These are phyloP conservation scores for Diplogelasinospora grovesii DNA, from an alignment of 495 filamentous ascomycete genomes.

Conservation along the genomic window DNA sequence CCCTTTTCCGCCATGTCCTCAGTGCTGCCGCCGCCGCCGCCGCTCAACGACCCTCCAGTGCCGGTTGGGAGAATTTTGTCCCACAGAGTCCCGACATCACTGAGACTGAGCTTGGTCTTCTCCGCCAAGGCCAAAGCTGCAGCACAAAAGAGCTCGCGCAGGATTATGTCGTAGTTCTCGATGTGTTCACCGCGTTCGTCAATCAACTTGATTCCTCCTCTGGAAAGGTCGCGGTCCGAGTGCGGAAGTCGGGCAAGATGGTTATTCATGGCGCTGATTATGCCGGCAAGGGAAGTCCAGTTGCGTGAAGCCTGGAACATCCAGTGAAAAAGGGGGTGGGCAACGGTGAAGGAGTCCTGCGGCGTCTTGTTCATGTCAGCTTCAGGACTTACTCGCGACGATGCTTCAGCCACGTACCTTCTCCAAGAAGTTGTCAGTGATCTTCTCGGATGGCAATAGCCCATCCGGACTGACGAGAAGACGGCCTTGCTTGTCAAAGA, in stretches of 20 bases:
- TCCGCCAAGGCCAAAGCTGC: constrained; percentile 68
- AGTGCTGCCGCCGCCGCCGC: neutral
- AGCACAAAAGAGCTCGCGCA: constrained; percentile 86
- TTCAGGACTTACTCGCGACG: constrained; percentile 25
- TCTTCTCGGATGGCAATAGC: constrained; percentile 69
- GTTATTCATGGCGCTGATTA: constrained; percentile 62
- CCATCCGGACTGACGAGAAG: constrained; percentile 77
- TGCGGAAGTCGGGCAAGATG: constrained; percentile 44
- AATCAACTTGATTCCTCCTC: constrained; percentile 27
- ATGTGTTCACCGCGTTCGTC: constrained; percentile 41
- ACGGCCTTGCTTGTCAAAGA: constrained; percentile 68
- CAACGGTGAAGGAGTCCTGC: constrained; percentile 67
- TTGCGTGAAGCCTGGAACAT: constrained; percentile 71
- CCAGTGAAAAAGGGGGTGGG: constrained; percentile 82
- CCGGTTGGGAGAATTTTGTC: constrained; percentile 70
- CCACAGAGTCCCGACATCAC: constrained; percentile 68
- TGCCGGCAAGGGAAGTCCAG: constrained; percentile 60
- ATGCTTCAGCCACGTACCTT: constrained; percentile 23
- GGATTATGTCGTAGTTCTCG: constrained; percentile 64
- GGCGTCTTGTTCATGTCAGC: constrained; percentile 41
- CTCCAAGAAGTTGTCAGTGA: constrained; percentile 72
- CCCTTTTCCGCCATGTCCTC: constrained; percentile 25
- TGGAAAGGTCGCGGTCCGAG: constrained; percentile 10
- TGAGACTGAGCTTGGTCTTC: constrained; percentile 53
- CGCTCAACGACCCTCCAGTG: neutral